Conservation (phyloP, 768 basidiomycete genomes). For the Rhodotorula paludigena region DNA sequence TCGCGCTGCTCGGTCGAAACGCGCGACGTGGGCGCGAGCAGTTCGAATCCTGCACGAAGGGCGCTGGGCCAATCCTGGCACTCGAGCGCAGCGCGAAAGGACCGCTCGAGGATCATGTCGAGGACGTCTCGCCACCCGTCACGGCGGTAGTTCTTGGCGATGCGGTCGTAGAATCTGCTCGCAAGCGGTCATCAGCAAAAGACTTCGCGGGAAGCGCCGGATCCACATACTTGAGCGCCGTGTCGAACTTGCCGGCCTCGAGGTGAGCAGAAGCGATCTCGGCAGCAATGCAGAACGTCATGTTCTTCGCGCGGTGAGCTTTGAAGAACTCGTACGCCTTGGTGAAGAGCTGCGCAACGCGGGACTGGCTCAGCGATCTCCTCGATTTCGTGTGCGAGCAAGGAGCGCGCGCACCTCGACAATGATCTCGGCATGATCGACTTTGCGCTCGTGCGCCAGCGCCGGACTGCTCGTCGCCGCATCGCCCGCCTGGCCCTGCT, state of each 20-base stretch:
- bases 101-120: constrained; percentile 65
- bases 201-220: background rate
- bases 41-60: constrained; percentile 71
- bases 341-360: constrained; percentile 74
- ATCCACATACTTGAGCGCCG: constrained; percentile 69
- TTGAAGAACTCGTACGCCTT: constrained; percentile 93
- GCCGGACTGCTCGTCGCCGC: constrained; percentile 61
- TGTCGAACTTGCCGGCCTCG: constrained; percentile 71
- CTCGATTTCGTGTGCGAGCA: background rate
- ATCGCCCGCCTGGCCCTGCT: background rate
- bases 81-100: constrained; percentile 76
- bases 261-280: constrained; percentile 84
- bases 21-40: constrained; percentile 74
- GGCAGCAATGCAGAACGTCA: constrained; percentile 85
- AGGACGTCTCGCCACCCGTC: constrained; percentile 77
- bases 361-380: background rate
- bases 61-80: constrained; percentile 71
- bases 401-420: constrained; percentile 60
- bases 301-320: constrained; percentile 58
- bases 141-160: constrained; percentile 77
- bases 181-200: background rate
- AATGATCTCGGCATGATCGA: constrained; percentile 75
- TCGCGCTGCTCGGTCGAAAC: constrained; percentile 39
- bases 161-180: constrained; percentile 82
- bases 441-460: constrained; percentile 82